Evolutionary conservation across 1,139 yeast genomes (phyloP).

Genomic region (Suhomyces coccinellae): DNA sequence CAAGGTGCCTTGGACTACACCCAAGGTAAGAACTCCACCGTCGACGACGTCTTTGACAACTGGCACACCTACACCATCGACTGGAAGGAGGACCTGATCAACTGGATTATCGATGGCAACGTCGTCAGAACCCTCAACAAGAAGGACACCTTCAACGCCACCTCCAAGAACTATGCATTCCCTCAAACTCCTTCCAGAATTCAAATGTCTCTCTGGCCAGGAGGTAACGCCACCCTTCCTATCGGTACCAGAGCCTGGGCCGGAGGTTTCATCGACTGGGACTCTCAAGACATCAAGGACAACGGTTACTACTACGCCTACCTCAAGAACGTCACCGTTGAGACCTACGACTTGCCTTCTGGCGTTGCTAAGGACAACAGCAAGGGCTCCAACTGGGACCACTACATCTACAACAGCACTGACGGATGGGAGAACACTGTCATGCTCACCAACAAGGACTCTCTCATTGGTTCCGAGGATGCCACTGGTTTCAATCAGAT

Average conservation of each 20-base stretch:
- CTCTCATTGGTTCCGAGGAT: conserved; percentile 57
- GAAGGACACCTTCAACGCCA: conserved; percentile 66
- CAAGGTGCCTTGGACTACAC: conserved; percentile 72
- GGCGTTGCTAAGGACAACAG: conserved; percentile 33
- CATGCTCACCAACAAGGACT: conserved; percentile 57
- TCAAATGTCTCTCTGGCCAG: conserved; percentile 92
- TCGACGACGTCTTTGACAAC: conserved; percentile 58
- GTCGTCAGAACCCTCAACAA: conserved; percentile 65
- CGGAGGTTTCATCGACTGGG: conserved; percentile 87
- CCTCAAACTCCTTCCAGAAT: conserved; percentile 94
- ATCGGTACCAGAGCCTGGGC: conserved; percentile 91
- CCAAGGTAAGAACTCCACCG: conserved; percentile 50
- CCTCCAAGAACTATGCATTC: conserved; percentile 56
- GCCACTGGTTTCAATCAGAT: conserved; percentile 69
- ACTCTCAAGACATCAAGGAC: conserved; percentile 65
- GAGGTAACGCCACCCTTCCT: conserved; percentile 65
- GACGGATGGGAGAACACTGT: conserved; percentile 49
- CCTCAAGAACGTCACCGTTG: conserved; percentile 57
- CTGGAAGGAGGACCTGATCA: conserved; percentile 73
- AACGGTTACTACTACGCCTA: conserved; percentile 79
- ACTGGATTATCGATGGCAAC: conserved; percentile 76
- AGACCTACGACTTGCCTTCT: conserved; percentile 70
- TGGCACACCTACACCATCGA: conserved; percentile 80
- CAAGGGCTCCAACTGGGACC: conserved; percentile 39
- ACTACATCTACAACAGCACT: conserved; percentile 58